A percentile compares a stretch with the other conserved stretches of the same genome.
Conservation (phyloP, 2,329 filamentous ascomycete species). For the Colletotrichum gloeosporioides region DNA sequence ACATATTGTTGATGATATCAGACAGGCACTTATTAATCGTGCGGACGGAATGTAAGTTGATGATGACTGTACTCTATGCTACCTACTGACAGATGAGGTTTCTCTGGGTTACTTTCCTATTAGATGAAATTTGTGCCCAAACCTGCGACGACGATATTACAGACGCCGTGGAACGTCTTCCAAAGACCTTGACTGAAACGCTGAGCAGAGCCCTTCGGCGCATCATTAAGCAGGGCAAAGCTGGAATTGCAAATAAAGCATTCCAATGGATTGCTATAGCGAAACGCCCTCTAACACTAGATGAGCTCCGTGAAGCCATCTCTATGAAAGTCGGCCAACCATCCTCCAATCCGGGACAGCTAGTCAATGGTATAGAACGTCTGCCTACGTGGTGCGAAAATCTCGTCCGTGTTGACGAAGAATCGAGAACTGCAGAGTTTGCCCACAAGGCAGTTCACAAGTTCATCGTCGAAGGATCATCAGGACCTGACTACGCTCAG, state of each 20-base stretch:
- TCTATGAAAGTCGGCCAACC: neutral
- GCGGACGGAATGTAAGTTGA: neutral
- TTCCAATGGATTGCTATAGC: neutral
- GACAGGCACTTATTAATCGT: neutral
- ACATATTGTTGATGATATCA: neutral
- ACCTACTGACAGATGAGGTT: neutral
- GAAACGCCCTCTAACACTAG: neutral
- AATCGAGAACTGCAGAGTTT: neutral
- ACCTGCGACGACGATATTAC: neutral
- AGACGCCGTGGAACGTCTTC: neutral
- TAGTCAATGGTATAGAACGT: neutral
- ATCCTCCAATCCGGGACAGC: accelerated
- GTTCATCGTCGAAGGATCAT: neutral
- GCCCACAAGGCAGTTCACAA: neutral
- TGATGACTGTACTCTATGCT: neutral
- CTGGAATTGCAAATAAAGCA: neutral
- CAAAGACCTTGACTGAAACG: neutral
- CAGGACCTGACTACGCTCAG: neutral
- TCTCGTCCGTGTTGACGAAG: neutral
- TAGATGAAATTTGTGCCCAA: neutral
- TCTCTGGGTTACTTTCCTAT: neutral
- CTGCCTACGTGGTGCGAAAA: neutral
- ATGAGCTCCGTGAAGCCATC: neutral
- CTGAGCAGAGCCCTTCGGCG: neutral
- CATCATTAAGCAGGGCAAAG: neutral